Evolutionary conservation across 2,329 filamentous ascomycete genomes (phyloP).

Genomic region (Venturia pyrina): DNA sequence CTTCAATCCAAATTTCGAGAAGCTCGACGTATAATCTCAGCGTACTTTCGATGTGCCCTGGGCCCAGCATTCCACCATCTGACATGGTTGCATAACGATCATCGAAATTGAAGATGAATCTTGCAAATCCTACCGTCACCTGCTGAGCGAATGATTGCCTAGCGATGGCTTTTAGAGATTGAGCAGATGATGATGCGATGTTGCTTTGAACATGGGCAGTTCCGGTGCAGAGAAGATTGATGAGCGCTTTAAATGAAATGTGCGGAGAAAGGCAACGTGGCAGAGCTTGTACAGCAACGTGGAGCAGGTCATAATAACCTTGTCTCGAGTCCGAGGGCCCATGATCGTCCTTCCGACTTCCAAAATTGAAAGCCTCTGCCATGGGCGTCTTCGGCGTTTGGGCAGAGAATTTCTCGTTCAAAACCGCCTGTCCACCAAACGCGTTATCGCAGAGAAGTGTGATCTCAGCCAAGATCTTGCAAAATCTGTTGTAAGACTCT

Average conservation of each 20-base stretch:
- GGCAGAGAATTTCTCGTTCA: conserved; percentile 89
- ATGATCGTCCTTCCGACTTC: conserved; percentile 68
- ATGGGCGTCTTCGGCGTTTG: conserved; percentile 90
- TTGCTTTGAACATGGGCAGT: conserved; percentile 91
- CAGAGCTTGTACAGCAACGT: conserved; percentile 89
- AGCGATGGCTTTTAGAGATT: conserved; percentile 90
- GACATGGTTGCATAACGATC: conserved; percentile 96
- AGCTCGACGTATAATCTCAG: conserved; percentile 87
- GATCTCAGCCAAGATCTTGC: conserved; percentile 89
- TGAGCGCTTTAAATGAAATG: conserved; percentile 84
- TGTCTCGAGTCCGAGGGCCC: conserved; percentile 74
- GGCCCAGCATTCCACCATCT: conserved; percentile 90
- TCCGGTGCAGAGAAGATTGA: conserved; percentile 91
- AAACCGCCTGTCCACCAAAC: conserved; percentile 87
- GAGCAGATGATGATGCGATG: conserved; percentile 84
- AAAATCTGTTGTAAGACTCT: conserved; percentile 84
- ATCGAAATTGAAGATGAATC: conserved; percentile 98
- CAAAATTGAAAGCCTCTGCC: conserved; percentile 85
- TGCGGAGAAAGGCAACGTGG: conserved; percentile 87
- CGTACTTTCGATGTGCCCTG: conserved; percentile 90
- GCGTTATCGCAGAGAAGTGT: conserved; percentile 94
- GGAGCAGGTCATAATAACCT: conserved; percentile 88
- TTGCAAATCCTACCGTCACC: conserved; percentile 90
- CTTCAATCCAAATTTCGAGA: conserved; percentile 93
- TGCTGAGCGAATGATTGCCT: conserved; percentile 87